Base-by-base conservation (phyloP, 352 stramenopile species). In the Globisporangium nunn region DNA sequence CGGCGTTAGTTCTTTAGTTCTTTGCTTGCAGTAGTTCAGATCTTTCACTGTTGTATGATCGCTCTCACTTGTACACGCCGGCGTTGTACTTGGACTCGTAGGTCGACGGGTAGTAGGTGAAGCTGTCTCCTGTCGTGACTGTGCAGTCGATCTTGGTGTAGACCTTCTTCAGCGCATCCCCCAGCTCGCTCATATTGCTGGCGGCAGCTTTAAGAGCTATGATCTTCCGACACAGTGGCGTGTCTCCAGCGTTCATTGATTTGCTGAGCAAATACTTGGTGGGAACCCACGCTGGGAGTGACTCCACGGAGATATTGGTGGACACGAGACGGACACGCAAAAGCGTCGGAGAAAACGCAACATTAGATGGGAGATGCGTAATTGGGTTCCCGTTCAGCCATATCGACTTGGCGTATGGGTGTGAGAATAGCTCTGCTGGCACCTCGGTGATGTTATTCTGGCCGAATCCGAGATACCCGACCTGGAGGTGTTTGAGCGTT, bases 301-400 rank as follows among this genome's bases (percentile, higher is more conserved):
- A 51, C 43, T 33, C 31, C 10, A 53, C 43, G 17, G 50, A 50
- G 8, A 58, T 6, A 35, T 52, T 55, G 8, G 33, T 59, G 6
- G 15, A 37, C 5, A 44, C 48, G 17, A 59, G n/a, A 28, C 49
- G 58, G n/a, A n/a, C n/a, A n/a, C n/a, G n/a, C n/a, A n/a, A n/a
- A 11, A 63, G n/a, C 14, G n/a, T 31, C 12, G 29, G 7, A 28
- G 48, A 37, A 6, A 10, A 11, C 17, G 58, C 18, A 6, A 39
- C 11, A 7, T 3, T 35, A 2, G 18, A 37, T 23, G 51, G 50
- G 17, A 63, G 14, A 6, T 17, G 12, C 35, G 44, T 33, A 35
- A 63, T 59, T 18, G 51, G 58, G 47, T 64, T 59, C 7, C 52
- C 52, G 29, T 64, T 64, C 33, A 64, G 51, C 51, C 58, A 64